Conservation (phyloP, 805 yeast genomes). For the Yarrowia keelungensis region DNA sequence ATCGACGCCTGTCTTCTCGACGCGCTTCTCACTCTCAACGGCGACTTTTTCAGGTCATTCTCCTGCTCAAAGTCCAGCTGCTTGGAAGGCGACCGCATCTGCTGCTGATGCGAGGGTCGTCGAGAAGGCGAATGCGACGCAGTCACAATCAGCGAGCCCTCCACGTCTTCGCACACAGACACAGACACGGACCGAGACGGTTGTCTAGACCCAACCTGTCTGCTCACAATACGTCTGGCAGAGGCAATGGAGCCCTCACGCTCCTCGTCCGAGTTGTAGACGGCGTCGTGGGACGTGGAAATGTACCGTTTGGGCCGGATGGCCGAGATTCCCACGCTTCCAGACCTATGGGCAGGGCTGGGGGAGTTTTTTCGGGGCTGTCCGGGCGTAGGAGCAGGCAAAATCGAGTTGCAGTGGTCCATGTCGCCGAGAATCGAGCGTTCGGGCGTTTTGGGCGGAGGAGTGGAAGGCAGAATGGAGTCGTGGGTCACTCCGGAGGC, state of each 20-base stretch:
- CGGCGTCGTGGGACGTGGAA: constrained; percentile 42
- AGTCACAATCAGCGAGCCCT: constrained; percentile 35
- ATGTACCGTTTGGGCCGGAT: constrained; percentile 25
- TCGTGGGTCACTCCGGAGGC: constrained; percentile 40
- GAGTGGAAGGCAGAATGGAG: constrained; percentile 30
- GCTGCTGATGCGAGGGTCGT: constrained; percentile 25
- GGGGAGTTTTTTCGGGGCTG: constrained; percentile 78
- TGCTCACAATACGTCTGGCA: constrained; percentile 6
- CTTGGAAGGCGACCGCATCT: constrained; percentile 26
- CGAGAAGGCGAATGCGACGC: constrained; percentile 18
- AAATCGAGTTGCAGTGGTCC: constrained; percentile 73
- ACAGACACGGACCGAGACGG: constrained; percentile 27
- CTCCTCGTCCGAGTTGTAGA: constrained; percentile 36
- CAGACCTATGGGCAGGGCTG: constrained; percentile 40
- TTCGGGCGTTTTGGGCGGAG: constrained; percentile 69
- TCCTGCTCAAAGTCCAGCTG: constrained; percentile 35
- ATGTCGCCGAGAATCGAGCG: constrained; percentile 74
- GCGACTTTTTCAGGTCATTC: constrained; percentile 15
- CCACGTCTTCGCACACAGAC: constrained; percentile 34
- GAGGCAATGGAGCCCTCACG: constrained; percentile 18
- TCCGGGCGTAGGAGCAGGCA: constrained; percentile 93
- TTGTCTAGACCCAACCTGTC: neutral
- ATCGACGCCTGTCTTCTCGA: neutral
- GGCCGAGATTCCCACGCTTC: constrained; percentile 7
- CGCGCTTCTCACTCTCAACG: constrained; percentile 2